These are phyloP conservation scores for Stagonosporopsis cucurbitacearum DNA, from an alignment of 2,329 filamentous ascomycete species.

Conservation along the genomic window DNA sequence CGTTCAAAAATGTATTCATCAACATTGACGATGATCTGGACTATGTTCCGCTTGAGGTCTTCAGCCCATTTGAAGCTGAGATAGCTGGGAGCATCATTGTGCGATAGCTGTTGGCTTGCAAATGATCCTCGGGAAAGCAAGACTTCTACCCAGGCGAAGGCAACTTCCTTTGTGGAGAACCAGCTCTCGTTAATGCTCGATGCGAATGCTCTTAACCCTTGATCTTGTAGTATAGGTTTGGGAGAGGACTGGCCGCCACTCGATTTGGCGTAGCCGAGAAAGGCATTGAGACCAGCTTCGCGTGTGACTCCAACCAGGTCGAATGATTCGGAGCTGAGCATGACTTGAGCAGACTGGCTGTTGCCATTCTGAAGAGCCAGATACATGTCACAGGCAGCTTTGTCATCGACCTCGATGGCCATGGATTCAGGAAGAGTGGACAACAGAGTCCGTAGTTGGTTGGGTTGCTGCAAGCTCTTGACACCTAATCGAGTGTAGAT, in stretches of 20 bases:
- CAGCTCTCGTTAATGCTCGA: constrained; percentile 55
- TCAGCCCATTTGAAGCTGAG: constrained; percentile 61
- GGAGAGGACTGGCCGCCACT: constrained; percentile 49
- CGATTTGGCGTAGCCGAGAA: constrained; percentile 63
- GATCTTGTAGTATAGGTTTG: constrained; percentile 50
- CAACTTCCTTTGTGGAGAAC: constrained; percentile 59
- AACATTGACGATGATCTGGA: constrained; percentile 59
- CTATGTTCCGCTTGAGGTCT: constrained; percentile 61
- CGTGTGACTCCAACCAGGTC: constrained; percentile 58
- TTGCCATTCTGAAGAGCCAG: constrained; percentile 43
- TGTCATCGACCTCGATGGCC: constrained; percentile 31
- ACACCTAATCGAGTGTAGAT: constrained; percentile 61
- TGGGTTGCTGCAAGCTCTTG: constrained; percentile 52
- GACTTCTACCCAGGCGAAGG: constrained; percentile 60
- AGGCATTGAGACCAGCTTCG: constrained; percentile 60
- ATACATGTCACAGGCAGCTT: constrained; percentile 54
- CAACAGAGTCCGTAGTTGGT: constrained; percentile 44
- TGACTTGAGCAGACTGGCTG: constrained; percentile 54
- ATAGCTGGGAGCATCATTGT: constrained; percentile 53
- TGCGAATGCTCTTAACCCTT: constrained; percentile 52
- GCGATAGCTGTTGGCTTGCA: constrained; percentile 19
- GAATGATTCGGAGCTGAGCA: constrained; percentile 57
- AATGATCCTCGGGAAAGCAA: constrained; percentile 55
- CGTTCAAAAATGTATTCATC: constrained; percentile 61
- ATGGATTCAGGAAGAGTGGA: constrained; percentile 21